These are phyloP conservation scores for Pterocarpus santalinus DNA, from an alignment of 306 rosid genomes.

Conservation along the genomic window DNA sequence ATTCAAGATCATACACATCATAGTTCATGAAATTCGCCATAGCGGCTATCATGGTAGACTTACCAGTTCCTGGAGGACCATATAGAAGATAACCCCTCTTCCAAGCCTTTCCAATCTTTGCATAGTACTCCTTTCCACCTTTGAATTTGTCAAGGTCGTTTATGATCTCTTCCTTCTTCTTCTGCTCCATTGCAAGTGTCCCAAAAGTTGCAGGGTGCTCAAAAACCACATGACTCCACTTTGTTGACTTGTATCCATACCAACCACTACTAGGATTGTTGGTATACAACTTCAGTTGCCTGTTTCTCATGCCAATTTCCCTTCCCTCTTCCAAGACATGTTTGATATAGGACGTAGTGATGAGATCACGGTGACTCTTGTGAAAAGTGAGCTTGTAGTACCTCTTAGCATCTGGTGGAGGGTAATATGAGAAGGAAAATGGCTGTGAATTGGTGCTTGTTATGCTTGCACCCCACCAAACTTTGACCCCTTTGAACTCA, in stretches of 20 bases:
- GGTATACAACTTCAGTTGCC: constrained; percentile 61
- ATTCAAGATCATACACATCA: constrained; percentile 72
- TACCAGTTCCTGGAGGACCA: constrained; percentile 81
- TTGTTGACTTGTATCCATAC: constrained; percentile 22
- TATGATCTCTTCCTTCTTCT: constrained; percentile 58
- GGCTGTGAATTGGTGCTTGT: not conserved
- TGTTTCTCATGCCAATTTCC: constrained; percentile 33
- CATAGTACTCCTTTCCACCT: constrained; percentile 64
- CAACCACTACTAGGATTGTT: constrained; percentile 52
- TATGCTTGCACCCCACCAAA: constrained; percentile 61
- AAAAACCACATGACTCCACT: constrained; percentile 65
- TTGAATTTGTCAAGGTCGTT: constrained; percentile 58
- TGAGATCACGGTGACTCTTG: constrained; percentile 37
- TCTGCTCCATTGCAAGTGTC: constrained; percentile 62
- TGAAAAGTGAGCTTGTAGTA: constrained; percentile 56
- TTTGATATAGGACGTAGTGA: constrained; percentile 51
- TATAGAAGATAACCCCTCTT: constrained; percentile 67
- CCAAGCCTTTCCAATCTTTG: constrained; percentile 75
- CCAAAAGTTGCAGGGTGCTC: constrained; percentile 70
- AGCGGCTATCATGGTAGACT: constrained; percentile 73
- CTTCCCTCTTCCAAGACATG: constrained; percentile 50
- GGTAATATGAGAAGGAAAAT: constrained; percentile 28
- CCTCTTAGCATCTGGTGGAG: constrained; percentile 44
- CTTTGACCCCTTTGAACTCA: constrained; percentile 46
- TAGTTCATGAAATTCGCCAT: constrained; percentile 72